Percentiles rank a stretch among this genome's conserved stretches.
Conservation (phyloP, 371 early-diverging fungal genomes). For the Conidiobolus incongruus region DNA sequence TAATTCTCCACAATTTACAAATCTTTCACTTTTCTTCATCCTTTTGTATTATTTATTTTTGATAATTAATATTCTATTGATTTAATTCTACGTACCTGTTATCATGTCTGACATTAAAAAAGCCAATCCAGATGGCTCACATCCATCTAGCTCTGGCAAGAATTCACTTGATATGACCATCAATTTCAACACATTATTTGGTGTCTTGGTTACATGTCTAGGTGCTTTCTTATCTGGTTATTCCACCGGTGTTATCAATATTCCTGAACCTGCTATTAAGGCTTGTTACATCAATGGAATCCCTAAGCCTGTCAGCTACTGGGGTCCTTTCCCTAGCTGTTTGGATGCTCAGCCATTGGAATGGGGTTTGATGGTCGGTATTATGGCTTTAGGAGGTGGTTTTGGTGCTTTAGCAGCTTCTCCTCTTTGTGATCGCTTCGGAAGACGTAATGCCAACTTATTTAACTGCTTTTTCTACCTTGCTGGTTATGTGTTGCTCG, state of each 20-base stretch:
- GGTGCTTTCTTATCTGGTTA: constrained; percentile 3
- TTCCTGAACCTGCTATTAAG: constrained; percentile 4
- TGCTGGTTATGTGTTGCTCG: constrained; percentile 33
- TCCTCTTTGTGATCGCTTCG: constrained; percentile 23
- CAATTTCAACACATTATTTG: too few species aligned
- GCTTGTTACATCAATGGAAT: not conserved
- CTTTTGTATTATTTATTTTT: too few species aligned
- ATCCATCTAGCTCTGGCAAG: too few species aligned
- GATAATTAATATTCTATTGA: too few species aligned
- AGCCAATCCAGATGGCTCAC: too few species aligned
- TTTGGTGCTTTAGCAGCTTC: constrained; percentile 40
- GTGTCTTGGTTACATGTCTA: not conserved
- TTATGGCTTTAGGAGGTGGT: constrained; percentile 50
- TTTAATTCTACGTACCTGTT: too few species aligned
- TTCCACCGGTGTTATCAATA: constrained; percentile 4
- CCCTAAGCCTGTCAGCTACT: not conserved
- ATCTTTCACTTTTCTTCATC: too few species aligned
- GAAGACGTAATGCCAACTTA: constrained; percentile 41
- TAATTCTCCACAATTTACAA: too few species aligned
- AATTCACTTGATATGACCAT: too few species aligned
- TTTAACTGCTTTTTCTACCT: constrained; percentile 36
- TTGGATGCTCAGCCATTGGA: not conserved
- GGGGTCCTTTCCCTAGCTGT: not conserved
- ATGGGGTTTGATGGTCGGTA: constrained; percentile 32
- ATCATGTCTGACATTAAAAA: too few species aligned